Evolutionary conservation across 1,284 basidiomycete genomes (phyloP).

Genomic region (Ganoderma resinaceum): DNA sequence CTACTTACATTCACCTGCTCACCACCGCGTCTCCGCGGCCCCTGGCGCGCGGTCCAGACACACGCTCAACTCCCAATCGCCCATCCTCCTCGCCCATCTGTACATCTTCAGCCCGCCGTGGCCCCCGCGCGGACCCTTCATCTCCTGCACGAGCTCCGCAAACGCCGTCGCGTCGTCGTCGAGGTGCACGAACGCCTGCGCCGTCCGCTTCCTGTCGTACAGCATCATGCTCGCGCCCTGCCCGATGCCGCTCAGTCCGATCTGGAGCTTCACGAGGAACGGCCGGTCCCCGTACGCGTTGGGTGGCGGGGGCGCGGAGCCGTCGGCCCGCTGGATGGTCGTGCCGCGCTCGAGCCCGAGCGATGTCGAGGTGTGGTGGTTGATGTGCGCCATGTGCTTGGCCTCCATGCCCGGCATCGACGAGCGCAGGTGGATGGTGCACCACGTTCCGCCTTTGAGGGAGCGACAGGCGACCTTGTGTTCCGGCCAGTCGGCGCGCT

Average conservation of each 20-base stretch:
- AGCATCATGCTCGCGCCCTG: constrained; percentile 39
- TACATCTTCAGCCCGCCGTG: constrained; percentile 41
- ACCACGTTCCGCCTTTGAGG: constrained; percentile 49
- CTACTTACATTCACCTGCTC: not conserved
- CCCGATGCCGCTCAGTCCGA: constrained; percentile 10
- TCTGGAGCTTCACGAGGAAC: constrained; percentile 53
- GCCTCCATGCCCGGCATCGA: constrained; percentile 24
- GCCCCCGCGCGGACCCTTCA: constrained; percentile 27
- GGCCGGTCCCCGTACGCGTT: constrained; percentile 45
- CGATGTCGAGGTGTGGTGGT: constrained; percentile 21
- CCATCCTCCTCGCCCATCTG: constrained; percentile 39
- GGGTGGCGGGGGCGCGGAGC: constrained; percentile 27
- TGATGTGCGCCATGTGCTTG: constrained; percentile 19
- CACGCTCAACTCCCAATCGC: constrained; percentile 38
- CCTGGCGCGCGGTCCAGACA: constrained; percentile 36
- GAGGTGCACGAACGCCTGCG: constrained; percentile 40
- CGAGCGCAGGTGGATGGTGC: constrained; percentile 38
- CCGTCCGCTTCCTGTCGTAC: constrained; percentile 50
- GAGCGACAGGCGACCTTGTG: constrained; percentile 49
- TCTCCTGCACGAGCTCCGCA: constrained; percentile 29
- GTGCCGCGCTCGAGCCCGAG: not conserved
- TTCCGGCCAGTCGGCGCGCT: constrained; percentile 46
- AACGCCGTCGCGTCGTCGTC: constrained; percentile 24
- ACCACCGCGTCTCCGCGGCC: constrained; percentile 33
- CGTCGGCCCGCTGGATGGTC: not conserved